A percentile compares a stretch with the other conserved stretches of the same genome.
Evolutionary conservation across 176 grass and related monocot genomes (phyloP).

Genomic region (Avena sativa): DNA sequence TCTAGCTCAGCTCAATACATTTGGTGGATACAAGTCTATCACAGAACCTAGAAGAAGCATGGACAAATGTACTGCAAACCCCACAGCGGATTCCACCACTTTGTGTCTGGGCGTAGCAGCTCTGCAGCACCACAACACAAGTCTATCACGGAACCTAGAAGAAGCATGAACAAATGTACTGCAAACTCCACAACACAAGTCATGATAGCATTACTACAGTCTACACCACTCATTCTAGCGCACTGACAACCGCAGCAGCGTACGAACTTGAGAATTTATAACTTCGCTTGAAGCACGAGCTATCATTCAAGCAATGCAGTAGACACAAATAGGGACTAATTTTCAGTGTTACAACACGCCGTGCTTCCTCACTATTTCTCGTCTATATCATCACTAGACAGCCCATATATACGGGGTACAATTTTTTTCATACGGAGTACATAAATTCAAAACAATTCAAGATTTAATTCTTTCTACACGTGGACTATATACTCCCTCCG

Average conservation of each 20-base stretch:
- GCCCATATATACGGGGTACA: not conserved
- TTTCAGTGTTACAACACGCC: not conserved
- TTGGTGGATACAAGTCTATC: not conserved
- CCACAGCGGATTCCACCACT: not conserved
- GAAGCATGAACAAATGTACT: not conserved
- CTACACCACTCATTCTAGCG: not conserved
- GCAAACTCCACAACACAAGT: not conserved
- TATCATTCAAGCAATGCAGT: not conserved
- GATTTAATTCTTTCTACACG: not conserved
- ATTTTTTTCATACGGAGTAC: not conserved
- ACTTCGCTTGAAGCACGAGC: not conserved
- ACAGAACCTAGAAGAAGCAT: not conserved
- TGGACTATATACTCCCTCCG: not conserved
- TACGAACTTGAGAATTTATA: not conserved
- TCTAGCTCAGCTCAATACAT: not conserved
- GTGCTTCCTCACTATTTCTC: not conserved
- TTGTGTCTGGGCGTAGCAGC: not conserved
- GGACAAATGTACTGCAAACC: not conserved
- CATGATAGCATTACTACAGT: not conserved
- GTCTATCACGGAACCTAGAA: not conserved
- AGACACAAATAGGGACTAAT: not conserved
- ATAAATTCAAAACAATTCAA: not conserved
- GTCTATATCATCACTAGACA: not conserved
- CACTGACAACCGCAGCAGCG: not conserved
- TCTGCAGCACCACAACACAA: not conserved